A percentile compares a stretch with the other conserved stretches of the same genome.
phyloP scores from a whole-genome alignment of 257 asterid genomes.

The Salvia miltiorrhiza region DNA sequence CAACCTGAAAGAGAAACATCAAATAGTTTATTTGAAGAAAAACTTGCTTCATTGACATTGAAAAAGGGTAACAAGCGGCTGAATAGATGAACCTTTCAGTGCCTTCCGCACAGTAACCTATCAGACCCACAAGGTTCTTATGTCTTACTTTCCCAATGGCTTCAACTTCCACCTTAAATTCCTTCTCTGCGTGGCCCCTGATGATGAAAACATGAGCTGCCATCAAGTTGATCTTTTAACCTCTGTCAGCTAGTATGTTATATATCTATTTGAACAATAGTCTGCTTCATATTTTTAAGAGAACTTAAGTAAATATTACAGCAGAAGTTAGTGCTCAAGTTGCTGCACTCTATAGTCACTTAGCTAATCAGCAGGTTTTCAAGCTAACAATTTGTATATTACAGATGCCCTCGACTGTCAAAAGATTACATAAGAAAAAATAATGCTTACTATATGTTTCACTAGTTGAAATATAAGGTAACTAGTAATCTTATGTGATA shows the following conservation, averaged over 20 bases:
- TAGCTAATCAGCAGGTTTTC: neutral
- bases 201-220: constrained; percentile 1
- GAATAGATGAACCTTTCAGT: constrained; percentile 50
- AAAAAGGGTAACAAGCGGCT: neutral
- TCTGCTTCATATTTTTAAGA: neutral
- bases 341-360: neutral
- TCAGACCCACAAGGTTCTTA: constrained; percentile 88
- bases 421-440: too few relatives aligned
- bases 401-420: too few relatives aligned
- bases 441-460: neutral
- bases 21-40: neutral
- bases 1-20: constrained; percentile 45
- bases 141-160: constrained; percentile 97
- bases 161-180: constrained; percentile 96
- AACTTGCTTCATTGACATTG: neutral
- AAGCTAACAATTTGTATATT: neutral
- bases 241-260: neutral
- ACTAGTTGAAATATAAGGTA: neutral
- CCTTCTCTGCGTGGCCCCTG: constrained; percentile 98
- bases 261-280: neutral
- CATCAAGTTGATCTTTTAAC: neutral
- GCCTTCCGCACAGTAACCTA: constrained; percentile 93
- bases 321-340: neutral
- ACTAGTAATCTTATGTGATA: neutral
- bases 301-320: neutral